A percentile compares a stretch with the other conserved stretches of the same genome.
phyloP scores from a whole-genome alignment of 768 basidiomycete species.

The Boletus sp. region DNA sequence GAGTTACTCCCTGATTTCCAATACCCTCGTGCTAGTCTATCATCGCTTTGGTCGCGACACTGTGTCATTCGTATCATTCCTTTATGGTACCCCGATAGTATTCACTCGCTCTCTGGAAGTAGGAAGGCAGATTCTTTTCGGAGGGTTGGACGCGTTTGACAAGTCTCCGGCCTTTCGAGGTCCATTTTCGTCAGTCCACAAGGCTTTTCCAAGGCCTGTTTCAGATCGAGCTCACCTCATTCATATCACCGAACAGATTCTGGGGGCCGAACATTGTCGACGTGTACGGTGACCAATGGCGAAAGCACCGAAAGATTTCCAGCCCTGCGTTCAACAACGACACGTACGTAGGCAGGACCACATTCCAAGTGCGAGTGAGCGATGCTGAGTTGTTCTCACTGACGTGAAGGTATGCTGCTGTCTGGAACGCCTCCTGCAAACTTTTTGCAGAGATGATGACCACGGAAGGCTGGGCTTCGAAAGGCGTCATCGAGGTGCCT shows the following conservation, averaged over 20 bases:
- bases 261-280: conserved; percentile 21
- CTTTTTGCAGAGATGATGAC: conserved; percentile 14
- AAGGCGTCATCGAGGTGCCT: conserved; percentile 7
- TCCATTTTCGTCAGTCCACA: conserved; percentile 1
- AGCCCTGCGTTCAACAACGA: conserved; percentile 20
- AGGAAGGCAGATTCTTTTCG: conserved; percentile 5
- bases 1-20: not conserved
- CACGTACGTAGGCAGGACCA: conserved; percentile 9
- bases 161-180: conserved; percentile 2
- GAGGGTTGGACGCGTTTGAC: conserved; percentile 1
- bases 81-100: conserved; percentile 9
- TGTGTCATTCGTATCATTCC: conserved; percentile 17
- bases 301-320: conserved; percentile 15
- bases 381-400: not conserved
- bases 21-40: conserved; percentile 7
- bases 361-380: not conserved
- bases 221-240: not conserved
- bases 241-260: conserved; percentile 1
- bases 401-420: conserved; percentile 8
- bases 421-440: conserved; percentile 12
- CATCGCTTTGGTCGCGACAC: conserved; percentile 10
- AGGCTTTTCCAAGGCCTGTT: not conserved
- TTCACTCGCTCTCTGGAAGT: conserved; percentile 20
- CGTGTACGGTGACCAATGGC: conserved; percentile 14
- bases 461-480: conserved; percentile 9